Evolutionary conservation across 495 filamentous ascomycete species (phyloP).

Genomic region (Haplographium delicatum): DNA sequence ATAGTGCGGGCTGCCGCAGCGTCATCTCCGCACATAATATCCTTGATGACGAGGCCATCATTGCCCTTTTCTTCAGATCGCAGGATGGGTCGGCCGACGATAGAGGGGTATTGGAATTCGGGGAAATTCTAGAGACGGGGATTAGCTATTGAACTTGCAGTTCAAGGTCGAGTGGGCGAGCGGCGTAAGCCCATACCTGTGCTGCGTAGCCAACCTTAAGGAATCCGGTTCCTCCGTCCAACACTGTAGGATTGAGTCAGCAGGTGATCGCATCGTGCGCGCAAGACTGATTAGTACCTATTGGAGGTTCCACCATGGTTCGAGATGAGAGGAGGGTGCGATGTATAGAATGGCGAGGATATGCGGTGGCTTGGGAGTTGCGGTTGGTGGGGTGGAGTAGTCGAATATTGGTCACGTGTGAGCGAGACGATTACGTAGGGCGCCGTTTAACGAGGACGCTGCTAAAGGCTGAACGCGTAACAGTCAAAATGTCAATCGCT

Average conservation of each 20-base stretch:
- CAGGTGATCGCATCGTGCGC: constrained; percentile 11
- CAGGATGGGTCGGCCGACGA: constrained; percentile 95
- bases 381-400: constrained; percentile 13
- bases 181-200: constrained; percentile 47
- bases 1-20: constrained; percentile 90
- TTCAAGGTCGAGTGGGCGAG: background rate
- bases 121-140: constrained; percentile 74
- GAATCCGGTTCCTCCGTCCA: constrained; percentile 99
- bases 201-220: constrained; percentile 98
- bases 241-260: constrained; percentile 55
- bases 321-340: constrained; percentile 3
- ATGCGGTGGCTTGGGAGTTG: constrained; percentile 1
- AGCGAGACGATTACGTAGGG: too few species aligned
- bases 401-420: constrained; percentile 1
- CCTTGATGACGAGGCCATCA: constrained; percentile 72
- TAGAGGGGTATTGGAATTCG: constrained; percentile 96
- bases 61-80: constrained; percentile 77
- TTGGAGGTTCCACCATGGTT: constrained; percentile 67
- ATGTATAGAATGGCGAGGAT: background rate
- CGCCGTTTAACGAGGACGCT: too few species aligned
- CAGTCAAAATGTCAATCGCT: too few species aligned
- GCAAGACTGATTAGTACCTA: constrained; percentile 46
- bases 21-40: constrained; percentile 99
- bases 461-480: too few species aligned
- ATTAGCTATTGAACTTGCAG: too few species aligned